Conservation (phyloP, 75 land plant species). For the Sequoia sempervirens region DNA sequence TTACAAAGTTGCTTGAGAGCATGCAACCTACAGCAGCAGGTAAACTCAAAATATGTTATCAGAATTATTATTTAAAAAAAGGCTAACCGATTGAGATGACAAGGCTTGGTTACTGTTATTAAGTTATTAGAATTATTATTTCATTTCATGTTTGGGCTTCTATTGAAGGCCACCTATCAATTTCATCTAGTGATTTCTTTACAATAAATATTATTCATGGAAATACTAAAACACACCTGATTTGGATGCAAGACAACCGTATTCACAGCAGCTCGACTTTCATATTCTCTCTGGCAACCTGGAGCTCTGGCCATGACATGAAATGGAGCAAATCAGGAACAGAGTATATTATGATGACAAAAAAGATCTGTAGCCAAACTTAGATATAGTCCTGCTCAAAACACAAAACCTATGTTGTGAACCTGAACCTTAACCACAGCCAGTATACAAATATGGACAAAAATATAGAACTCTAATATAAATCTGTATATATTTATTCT, state of each 20-base stretch:
- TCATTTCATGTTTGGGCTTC: not conserved
- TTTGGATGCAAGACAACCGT: conserved; percentile 98
- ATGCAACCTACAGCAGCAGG: not conserved
- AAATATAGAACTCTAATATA: no score
- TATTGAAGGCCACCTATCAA: not conserved
- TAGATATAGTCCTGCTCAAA: not conserved
- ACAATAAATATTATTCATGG: not conserved
- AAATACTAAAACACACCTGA: conserved; percentile 49
- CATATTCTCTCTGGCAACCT: conserved; percentile 95
- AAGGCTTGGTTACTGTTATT: not conserved
- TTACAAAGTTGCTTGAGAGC: not conserved
- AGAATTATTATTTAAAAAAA: not conserved
- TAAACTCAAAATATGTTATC: not conserved
- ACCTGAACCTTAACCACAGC: not conserved
- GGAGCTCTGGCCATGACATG: conserved; percentile 57
- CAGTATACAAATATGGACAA: no score
- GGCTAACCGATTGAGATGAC: not conserved
- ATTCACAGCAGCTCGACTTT: conserved; percentile 98
- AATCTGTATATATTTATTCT: no score
- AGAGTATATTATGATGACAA: not conserved
- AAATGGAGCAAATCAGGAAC: not conserved
- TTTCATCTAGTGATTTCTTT: not conserved
- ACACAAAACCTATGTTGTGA: not conserved
- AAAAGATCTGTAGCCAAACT: not conserved
- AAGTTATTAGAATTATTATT: not conserved